Base-by-base conservation (phyloP, 2,329 filamentous ascomycete species). In the Diaporthe citriasiana region DNA sequence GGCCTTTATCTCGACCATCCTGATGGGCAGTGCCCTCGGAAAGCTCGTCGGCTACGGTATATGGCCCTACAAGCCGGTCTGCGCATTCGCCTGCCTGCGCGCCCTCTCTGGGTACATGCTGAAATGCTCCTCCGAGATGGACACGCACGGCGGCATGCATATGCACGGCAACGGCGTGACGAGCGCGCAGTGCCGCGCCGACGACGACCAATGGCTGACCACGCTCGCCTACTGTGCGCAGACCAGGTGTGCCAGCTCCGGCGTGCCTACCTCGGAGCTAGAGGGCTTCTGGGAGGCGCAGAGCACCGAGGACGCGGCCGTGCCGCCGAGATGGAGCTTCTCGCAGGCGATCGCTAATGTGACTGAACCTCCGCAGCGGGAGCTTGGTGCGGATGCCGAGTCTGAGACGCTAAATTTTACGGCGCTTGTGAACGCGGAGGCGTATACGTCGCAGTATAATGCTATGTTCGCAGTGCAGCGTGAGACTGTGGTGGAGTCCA, bases 41-140 rank as follows among this genome's bases (percentile, higher is more conserved):
- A 59, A 59, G 17, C 35, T 59, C 22, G 56, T 59, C 56, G 56
- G 56, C 35, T 40, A 59, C 56, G 56, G 56, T 4, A 40, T 59
- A n/a, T 59, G 56, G 56, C 35, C 56, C 56, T 60, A 60, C 56
- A 27, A 42, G 13, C 56, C 56, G 0, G n/a, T 27, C 56, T 60
- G 56, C 56, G 35, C 56, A 6, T 27, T 27, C n/a, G 35, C n/a
- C 35, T 60, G 56, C 35, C 35, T 42, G n/a, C 35, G 56, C n/a
- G 56, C 35, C 35, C 35, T 60, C 7, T 40, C 35, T 15, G n/a
- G 35, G 6, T 42, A 60, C n/a, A 42, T 19, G n/a, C n/a, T 60
- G 13, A 42, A 35, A 8, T 60, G 56, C n/a, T 60, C 56, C 35
- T 42, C n/a, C 12, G 56, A 60, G n/a, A 27, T 10, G n/a, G 35